Percentiles rank a stretch among this genome's conserved stretches.
These are phyloP conservation scores for Fusarium burgessii DNA, from an alignment of 2,329 filamentous ascomycete genomes.

Conservation along the genomic window DNA sequence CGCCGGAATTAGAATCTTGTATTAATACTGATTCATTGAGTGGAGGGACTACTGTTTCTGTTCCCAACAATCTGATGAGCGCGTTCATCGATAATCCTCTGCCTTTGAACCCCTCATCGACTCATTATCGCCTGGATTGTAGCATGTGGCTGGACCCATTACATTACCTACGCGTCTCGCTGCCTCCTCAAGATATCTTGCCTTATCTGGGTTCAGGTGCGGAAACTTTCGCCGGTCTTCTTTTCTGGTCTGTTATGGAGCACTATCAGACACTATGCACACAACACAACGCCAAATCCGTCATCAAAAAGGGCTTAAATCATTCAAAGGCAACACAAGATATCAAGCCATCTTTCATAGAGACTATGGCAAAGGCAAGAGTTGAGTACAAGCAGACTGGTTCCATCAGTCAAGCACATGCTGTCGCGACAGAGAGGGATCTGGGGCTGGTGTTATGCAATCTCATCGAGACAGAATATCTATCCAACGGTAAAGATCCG, in stretches of 20 bases:
- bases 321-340: background rate
- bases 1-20: background rate
- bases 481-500: constrained; percentile 8
- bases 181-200: constrained; percentile 2
- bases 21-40: background rate
- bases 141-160: constrained; percentile 15
- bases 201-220: background rate
- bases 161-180: background rate
- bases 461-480: constrained; percentile 7
- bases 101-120: background rate
- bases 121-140: constrained; percentile 5
- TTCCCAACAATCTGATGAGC: accelerated
- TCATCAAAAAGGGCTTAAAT: background rate
- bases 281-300: background rate
- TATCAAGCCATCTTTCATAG: constrained; percentile 2
- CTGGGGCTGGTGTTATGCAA: constrained; percentile 4
- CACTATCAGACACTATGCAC: constrained; percentile 1
- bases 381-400: constrained; percentile 2
- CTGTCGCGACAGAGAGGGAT: background rate
- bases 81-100: accelerated
- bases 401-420: background rate
- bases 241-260: constrained; percentile 22
- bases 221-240: background rate
- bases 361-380: constrained; percentile 11
- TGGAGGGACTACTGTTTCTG: accelerated